Evolutionary conservation across 2,329 filamentous ascomycete genomes (phyloP).

Genomic region (Fusarium nodosum): DNA sequence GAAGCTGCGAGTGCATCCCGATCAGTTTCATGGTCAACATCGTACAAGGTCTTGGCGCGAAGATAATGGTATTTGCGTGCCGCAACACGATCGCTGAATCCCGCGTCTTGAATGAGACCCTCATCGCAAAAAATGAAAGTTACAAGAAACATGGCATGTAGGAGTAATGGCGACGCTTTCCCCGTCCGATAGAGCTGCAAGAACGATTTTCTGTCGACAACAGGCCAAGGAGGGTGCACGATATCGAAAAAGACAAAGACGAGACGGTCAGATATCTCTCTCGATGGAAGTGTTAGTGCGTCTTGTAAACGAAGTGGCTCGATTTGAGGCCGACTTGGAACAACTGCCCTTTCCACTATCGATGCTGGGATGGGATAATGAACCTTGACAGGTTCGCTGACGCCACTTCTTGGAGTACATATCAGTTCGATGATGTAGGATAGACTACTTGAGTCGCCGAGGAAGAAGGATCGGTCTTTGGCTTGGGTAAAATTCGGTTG

Average conservation of each 20-base stretch:
- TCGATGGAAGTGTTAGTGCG: constrained; percentile 17
- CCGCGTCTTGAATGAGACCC: constrained; percentile 20
- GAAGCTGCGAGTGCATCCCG: constrained; percentile 11
- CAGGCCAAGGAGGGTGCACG: constrained; percentile 30
- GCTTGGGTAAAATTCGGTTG: background rate
- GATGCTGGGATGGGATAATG: constrained; percentile 43
- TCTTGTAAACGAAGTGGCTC: constrained; percentile 22
- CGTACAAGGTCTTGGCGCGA: constrained; percentile 33
- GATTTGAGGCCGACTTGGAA: constrained; percentile 8
- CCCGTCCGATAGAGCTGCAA: constrained; percentile 1
- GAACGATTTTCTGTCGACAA: constrained; percentile 23
- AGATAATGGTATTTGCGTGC: constrained; percentile 40
- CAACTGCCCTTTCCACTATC: constrained; percentile 24
- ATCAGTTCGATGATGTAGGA: constrained; percentile 45
- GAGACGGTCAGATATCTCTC: constrained; percentile 28
- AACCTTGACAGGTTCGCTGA: constrained; percentile 39
- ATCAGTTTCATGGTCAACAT: constrained; percentile 37
- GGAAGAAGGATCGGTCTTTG: constrained; percentile 16
- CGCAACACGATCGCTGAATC: constrained; percentile 23
- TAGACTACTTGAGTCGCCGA: constrained; percentile 36
- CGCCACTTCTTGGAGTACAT: constrained; percentile 26
- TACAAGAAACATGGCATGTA: constrained; percentile 32
- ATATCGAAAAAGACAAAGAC: constrained; percentile 23
- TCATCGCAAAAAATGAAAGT: constrained; percentile 31
- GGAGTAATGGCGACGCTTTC: constrained; percentile 6